Evolutionary conservation across 371 early-diverging fungal genomes (phyloP), one percentile per base, ranked within the genome.

Genomic region (Mucor racemosus): DNA sequence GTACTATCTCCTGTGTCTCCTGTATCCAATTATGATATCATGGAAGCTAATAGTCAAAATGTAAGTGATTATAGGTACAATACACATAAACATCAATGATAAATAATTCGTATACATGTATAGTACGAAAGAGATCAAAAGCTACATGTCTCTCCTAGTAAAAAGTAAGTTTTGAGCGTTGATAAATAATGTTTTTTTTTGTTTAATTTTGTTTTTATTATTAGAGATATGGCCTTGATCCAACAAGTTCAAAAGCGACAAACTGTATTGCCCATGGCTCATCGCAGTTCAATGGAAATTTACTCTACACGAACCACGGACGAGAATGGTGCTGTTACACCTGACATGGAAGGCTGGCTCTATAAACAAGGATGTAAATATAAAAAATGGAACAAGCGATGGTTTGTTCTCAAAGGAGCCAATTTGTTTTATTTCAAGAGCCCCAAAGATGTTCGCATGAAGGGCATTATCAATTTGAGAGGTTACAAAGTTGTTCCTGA

Each of bases 341-440:
- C 90, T 3, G 88, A 88, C 60, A 82, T 86, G 68, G 84, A 87
- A 65, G 89, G 89, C 5, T 89, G 85, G 84, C 77, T 91, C 33
- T 81, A 86, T 68, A 90, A 90, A 63, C 88, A 88, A 67, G 83
- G 88, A 0, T 87, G 85, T 46, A 83, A 81, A 35, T 89, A 88
- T 67, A 86, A 86, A 44, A 84, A 81, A 10, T 91, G 90, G 90
- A 89, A 90, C 68, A 83, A 80, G 40, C 83, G 91, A 7, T 91
- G 86, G 86, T 91, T 87, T 69, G 87, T 89, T 35, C 74, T 91
- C 39, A 89, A 90, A 62, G 89, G 88, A 0, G 71, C 79, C 7
- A 82, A 86, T 21, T 73, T 91, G 17, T 88, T 84, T 63, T 87
- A 89, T 65, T 88, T 89, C 59, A 88, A 89, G 59, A 82, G 86